These are phyloP conservation scores for Phialophora macrospora DNA, from an alignment of 2,329 filamentous ascomycete species.

Conservation along the genomic window DNA sequence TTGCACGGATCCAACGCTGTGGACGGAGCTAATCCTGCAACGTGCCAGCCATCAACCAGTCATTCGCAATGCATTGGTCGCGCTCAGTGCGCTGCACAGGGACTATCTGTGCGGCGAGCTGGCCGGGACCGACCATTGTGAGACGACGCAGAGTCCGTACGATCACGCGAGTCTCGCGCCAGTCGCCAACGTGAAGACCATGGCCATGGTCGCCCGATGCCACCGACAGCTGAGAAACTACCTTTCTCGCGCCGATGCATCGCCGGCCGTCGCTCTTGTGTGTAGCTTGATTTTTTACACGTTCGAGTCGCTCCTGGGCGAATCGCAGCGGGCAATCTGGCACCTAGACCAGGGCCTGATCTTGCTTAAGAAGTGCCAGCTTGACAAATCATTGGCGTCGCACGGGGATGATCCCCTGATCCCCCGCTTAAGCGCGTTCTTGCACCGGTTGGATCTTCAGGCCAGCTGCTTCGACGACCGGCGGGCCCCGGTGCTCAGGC, in stretches of 20 bases:
- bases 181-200: conserved; percentile 6
- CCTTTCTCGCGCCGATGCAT: conserved; percentile 35
- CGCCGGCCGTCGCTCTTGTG: conserved; percentile 37
- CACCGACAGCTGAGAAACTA: conserved; percentile 40
- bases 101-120: conserved; percentile 32
- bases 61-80: conserved; percentile 68
- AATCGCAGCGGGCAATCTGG: conserved; percentile 37
- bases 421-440: conserved; percentile 17
- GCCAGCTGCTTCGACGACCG: conserved; percentile 36
- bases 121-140: neutral
- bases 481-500: conserved; percentile 26
- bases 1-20: conserved; percentile 70
- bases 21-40: conserved; percentile 66
- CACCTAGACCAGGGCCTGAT: conserved; percentile 40
- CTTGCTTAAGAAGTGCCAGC: conserved; percentile 34
- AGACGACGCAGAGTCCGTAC: neutral
- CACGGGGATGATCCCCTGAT: conserved; percentile 26
- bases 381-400: conserved; percentile 6
- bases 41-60: conserved; percentile 66
- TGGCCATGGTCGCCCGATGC: conserved; percentile 36
- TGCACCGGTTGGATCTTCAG: conserved; percentile 38
- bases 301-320: conserved; percentile 40
- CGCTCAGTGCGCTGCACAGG: conserved; percentile 69
- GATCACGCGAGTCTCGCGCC: neutral
- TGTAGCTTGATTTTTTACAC: conserved; percentile 41